phyloP scores from a whole-genome alignment of 495 filamentous ascomycete genomes.

The Neurospora pannonica region DNA sequence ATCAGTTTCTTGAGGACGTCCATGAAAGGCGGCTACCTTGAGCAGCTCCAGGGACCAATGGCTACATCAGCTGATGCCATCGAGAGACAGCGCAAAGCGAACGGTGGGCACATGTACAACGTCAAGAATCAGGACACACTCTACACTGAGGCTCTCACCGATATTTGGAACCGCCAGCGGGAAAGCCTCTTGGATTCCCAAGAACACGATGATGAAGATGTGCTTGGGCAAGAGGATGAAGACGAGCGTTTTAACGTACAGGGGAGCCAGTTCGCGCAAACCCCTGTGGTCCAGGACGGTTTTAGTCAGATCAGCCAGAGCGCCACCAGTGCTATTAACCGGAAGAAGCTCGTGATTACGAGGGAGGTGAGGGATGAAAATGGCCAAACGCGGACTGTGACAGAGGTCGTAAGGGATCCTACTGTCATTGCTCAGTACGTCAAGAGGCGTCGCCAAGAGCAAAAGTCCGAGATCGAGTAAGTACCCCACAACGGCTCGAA shows the following conservation, averaged over 20 bases:
- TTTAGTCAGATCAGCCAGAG: slow-evolving; percentile 82
- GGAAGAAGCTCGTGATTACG: slow-evolving; percentile 63
- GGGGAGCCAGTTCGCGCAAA: slow-evolving; percentile 21
- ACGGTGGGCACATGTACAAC: slow-evolving; percentile 93
- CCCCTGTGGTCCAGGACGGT: slow-evolving; percentile 48
- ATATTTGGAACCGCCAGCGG: slow-evolving; percentile 85
- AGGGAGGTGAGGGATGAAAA: slow-evolving; percentile 52
- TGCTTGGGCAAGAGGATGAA: slow-evolving; percentile 49
- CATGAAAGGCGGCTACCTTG: slow-evolving; percentile 97
- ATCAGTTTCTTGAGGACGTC: slow-evolving; percentile 94
- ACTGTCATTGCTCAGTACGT: slow-evolving; percentile 60
- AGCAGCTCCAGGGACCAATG: slow-evolving; percentile 75
- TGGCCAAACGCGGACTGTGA: slow-evolving; percentile 50
- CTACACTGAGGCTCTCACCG: slow-evolving; percentile 79
- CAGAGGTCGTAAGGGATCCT: slow-evolving; percentile 59
- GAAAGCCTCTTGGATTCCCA: slow-evolving; percentile 52
- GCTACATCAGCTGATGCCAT: slow-evolving; percentile 68
- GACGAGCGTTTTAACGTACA: slow-evolving; percentile 47
- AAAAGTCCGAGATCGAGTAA: slow-evolving; percentile 60
- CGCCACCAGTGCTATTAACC: slow-evolving; percentile 54
- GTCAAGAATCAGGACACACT: slow-evolving; percentile 81
- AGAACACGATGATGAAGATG: slow-evolving; percentile 55
- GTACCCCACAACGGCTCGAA: slow-evolving; percentile 15
- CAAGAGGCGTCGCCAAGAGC: slow-evolving; percentile 42
- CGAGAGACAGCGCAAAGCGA: slow-evolving; percentile 66